These are phyloP conservation scores for Malbranchea cinnamomea DNA, from an alignment of 2,329 filamentous ascomycete genomes.

Conservation along the genomic window DNA sequence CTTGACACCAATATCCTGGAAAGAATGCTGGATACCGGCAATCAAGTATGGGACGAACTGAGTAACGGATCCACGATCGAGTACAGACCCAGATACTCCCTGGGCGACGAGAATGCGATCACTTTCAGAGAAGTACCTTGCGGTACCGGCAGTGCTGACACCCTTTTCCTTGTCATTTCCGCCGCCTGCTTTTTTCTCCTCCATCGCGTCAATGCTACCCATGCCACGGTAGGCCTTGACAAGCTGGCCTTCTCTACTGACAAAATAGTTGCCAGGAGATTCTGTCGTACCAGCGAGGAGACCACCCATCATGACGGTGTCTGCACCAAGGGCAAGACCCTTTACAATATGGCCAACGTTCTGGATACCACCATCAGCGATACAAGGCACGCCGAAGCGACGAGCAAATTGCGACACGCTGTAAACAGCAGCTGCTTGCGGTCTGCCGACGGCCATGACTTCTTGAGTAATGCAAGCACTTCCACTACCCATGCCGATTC, in stretches of 20 bases:
- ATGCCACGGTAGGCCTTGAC: slow-evolving; percentile 99
- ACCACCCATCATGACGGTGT: slow-evolving; percentile 98
- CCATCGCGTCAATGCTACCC: slow-evolving; percentile 98
- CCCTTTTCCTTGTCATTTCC: slow-evolving; percentile 50
- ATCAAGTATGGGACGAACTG: slow-evolving; percentile 95
- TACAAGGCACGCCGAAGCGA: slow-evolving; percentile 90
- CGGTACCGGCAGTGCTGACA: slow-evolving; percentile 75
- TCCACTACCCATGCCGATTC: slow-evolving; percentile 97
- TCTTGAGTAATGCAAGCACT: slow-evolving; percentile 98
- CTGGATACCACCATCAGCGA: slow-evolving; percentile 94
- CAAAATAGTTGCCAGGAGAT: slow-evolving; percentile 91
- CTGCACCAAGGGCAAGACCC: slow-evolving; percentile 84
- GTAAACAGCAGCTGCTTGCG: slow-evolving; percentile 86
- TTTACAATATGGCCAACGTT: slow-evolving; percentile 99
- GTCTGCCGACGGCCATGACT: slow-evolving; percentile 96
- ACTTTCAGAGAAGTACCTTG: slow-evolving; percentile 95
- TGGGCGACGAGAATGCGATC: slow-evolving; percentile 91
- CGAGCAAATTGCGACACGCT: slow-evolving; percentile 80
- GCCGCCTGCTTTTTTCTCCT: slow-evolving; percentile 92
- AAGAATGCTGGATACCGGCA: slow-evolving; percentile 88
- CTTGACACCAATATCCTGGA: slow-evolving; percentile 85
- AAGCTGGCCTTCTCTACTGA: slow-evolving; percentile 90
- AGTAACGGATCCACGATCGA: slow-evolving; percentile 55
- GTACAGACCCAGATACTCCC: slow-evolving; percentile 65
- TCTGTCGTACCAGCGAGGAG: slow-evolving; percentile 93